Conservation (phyloP, 169 alveolate species). For the Pseudocohnilembus persalinus region DNA sequence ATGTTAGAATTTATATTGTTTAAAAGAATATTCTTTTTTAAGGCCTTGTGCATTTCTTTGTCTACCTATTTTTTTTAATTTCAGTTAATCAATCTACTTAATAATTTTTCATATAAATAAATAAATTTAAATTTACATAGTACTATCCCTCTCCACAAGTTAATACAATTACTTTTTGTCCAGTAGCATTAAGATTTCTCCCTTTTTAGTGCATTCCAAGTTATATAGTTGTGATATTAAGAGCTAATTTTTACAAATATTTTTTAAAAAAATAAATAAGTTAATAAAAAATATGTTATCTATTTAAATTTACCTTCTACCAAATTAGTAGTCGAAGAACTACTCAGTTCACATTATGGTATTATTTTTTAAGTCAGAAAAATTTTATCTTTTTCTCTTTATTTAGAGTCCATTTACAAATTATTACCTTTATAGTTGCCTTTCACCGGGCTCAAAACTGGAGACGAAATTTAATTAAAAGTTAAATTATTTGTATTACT, state of each 20-base stretch:
- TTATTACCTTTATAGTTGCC: too few species aligned
- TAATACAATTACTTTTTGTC: not conserved
- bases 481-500: too few species aligned
- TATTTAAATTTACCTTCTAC: not conserved
- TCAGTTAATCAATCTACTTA: too few species aligned
- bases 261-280: not conserved
- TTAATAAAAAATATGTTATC: too few species aligned
- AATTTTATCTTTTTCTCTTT: too few species aligned
- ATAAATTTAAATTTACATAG: not conserved
- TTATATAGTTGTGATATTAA: too few species aligned
- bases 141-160: not conserved
- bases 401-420: too few species aligned
- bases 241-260: not conserved
- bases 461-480: too few species aligned
- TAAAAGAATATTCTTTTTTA: not conserved
- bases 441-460: too few species aligned
- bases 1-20: not conserved
- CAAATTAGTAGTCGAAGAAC: not conserved
- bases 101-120: too few species aligned
- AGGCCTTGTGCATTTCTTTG: not conserved
- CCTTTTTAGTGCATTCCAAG: not conserved
- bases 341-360: not conserved
- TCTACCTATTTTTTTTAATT: not conserved
- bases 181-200: not conserved
- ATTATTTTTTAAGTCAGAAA: too few species aligned